Evolutionary conservation across 2,329 filamentous ascomycete genomes (phyloP), one percentile per base, ranked within the genome.

Genomic region (Penicillium olsonii): DNA sequence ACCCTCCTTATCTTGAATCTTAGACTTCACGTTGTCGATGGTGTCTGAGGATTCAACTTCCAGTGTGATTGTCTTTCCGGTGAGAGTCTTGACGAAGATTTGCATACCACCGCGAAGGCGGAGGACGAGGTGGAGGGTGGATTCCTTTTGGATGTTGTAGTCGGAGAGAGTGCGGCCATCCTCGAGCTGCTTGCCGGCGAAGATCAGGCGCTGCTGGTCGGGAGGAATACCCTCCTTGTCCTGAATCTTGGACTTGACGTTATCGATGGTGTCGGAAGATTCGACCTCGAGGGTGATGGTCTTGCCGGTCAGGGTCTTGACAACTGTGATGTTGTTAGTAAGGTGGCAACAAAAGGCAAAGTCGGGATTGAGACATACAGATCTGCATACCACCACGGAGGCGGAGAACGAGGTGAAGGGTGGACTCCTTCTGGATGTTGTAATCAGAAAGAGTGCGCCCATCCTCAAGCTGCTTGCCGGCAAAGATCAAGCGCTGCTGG

Each of bases 141-240:
- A 88, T 70, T 95, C 90, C 79, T 95, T 95, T 75, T 96, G 91
- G 45, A 96, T 96, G 78, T 95, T 95, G 83, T 96, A 96, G 72
- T 95, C 91, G 54, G 83, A 87, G 0, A 95, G 80, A 22, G 91
- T 95, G 45, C 92, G 90, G 55, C 92, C 92, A 62, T 97, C 92
- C 74, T 97, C 92, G 4, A 96, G 84, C 72, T 96, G 92, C 82
- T 96, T 96, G 49, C 92, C 92, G 37, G 92, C 92, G 62, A 96
- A 96, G 72, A 96, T 96, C 61, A 96, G 75, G 63, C 92, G 92
- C 79, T 96, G 92, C 76, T 97, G 92, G 69, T 96, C 92, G 10
- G 92, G 92, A 39, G 92, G 92, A 48, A 96, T 96, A 20, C 92
- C 92, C 75, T 96, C 92, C 84, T 96, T 96, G 68, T 96, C 92